A percentile compares a stretch with the other conserved stretches of the same genome.
These are phyloP conservation scores for Solanum pimpinellifolium DNA, from an alignment of 257 asterid genomes.

Conservation along the genomic window DNA sequence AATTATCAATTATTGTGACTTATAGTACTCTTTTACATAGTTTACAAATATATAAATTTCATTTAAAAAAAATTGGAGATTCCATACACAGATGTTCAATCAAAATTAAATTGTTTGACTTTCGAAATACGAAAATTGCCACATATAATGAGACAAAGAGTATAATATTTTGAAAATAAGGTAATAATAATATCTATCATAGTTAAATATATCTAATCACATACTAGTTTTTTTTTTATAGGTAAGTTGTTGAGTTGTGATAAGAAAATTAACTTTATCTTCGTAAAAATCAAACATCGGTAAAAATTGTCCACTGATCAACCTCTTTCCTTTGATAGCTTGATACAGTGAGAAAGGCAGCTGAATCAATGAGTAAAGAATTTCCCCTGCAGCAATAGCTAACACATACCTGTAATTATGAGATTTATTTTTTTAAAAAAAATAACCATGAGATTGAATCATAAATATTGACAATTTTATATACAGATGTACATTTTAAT, in stretches of 20 bases:
- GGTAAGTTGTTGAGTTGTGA: no score
- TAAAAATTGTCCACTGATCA: constrained; percentile 24
- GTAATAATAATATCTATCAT: no score
- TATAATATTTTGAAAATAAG: no score
- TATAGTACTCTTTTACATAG: no score
- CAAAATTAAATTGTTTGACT: no score
- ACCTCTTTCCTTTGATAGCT: constrained; percentile 23
- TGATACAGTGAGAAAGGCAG: constrained; percentile 43
- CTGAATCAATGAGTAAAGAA: constrained; percentile 35
- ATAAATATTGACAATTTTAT: background rate
- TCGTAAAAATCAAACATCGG: constrained; percentile 46
- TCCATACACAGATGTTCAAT: no score
- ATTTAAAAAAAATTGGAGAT: no score
- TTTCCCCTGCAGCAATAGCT: constrained; percentile 22
- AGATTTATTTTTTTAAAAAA: background rate
- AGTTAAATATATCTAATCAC: no score
- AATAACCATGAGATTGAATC: background rate
- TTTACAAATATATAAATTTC: no score
- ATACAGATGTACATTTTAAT: background rate
- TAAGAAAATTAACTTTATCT: constrained; percentile 30
- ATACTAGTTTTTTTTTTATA: no score
- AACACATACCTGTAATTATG: constrained; percentile 25
- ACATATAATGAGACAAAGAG: accelerated
- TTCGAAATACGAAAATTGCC: no score
- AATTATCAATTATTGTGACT: no score